phyloP scores from a whole-genome alignment of 1,284 basidiomycete species.

The Malassezia yamatoensis region DNA sequence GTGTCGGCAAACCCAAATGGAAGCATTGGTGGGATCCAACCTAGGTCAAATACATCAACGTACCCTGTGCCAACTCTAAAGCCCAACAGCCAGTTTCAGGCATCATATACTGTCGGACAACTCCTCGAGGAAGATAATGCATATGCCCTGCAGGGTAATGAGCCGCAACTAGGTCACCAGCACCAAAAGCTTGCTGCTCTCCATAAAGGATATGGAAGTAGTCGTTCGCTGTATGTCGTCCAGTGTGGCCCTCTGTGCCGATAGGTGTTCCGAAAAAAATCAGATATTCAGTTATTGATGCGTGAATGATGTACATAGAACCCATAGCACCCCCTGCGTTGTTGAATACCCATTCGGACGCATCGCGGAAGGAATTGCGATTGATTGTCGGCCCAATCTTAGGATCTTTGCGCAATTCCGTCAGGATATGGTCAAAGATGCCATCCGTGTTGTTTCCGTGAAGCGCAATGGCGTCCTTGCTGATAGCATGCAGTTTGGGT shows the following conservation, averaged over 20 bases:
- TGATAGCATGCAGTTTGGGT: constrained; percentile 26
- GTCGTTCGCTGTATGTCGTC: constrained; percentile 88
- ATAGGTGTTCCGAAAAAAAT: constrained; percentile 87
- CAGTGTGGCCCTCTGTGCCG: constrained; percentile 91
- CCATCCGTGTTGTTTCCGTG: constrained; percentile 33
- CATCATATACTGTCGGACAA: constrained; percentile 94
- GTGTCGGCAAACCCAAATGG: constrained; percentile 85
- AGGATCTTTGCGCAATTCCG: constrained; percentile 28
- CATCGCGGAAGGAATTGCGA: constrained; percentile 28
- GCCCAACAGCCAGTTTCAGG: constrained; percentile 80
- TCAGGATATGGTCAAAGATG: constrained; percentile 41
- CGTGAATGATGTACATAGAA: constrained; percentile 92
- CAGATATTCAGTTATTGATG: constrained; percentile 68
- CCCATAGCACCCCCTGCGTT: constrained; percentile 98
- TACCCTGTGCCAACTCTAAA: constrained; percentile 83
- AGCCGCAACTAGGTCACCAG: constrained; percentile 60
- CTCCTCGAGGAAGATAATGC: constrained; percentile 70
- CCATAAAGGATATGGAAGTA: constrained; percentile 92
- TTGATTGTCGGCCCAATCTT: constrained; percentile 35
- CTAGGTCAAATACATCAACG: constrained; percentile 10
- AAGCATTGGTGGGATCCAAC: constrained; percentile 51
- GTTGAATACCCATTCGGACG: constrained; percentile 85
- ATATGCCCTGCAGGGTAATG: constrained; percentile 71
- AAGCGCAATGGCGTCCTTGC: constrained; percentile 24
- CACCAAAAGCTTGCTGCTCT: constrained; percentile 78